phyloP scores from a whole-genome alignment of 106 monocot species.

The Iris macrosiphon region DNA sequence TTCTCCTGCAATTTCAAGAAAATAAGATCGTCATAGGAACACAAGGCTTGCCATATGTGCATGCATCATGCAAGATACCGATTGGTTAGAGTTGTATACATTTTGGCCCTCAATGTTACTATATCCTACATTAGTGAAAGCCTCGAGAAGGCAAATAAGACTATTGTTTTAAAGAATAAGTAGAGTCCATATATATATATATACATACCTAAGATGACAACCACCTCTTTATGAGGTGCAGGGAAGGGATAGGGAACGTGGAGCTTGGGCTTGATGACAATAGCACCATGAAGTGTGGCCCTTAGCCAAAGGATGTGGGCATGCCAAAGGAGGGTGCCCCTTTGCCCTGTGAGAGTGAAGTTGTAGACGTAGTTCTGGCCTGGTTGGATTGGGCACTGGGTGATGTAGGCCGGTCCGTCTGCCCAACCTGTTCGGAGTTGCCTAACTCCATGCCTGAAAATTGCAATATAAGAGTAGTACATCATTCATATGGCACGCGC shows the following conservation, averaged over 20 bases:
- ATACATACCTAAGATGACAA: slow-evolving; percentile 25
- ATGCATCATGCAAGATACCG: no score
- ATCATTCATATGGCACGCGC: background rate
- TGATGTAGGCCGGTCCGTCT: slow-evolving; percentile 66
- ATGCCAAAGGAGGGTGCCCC: slow-evolving; percentile 54
- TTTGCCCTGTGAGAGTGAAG: slow-evolving; percentile 53
- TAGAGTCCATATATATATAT: no score
- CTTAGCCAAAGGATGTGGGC: slow-evolving; percentile 58
- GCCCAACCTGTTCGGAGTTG: slow-evolving; percentile 39
- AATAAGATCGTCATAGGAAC: no score
- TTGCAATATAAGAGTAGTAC: background rate
- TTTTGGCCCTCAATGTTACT: no score
- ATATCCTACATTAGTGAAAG: no score
- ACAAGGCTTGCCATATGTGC: no score
- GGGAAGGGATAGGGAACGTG: slow-evolving; percentile 57
- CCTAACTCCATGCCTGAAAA: slow-evolving; percentile 16
- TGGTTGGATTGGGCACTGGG: slow-evolving; percentile 57
- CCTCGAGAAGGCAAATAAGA: no score
- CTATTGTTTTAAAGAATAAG: no score
- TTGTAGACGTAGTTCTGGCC: slow-evolving; percentile 50
- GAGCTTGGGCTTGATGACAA: slow-evolving; percentile 49
- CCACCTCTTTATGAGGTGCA: slow-evolving; percentile 28
- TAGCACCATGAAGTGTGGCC: slow-evolving; percentile 51
- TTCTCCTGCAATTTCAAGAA: slow-evolving; percentile 35
- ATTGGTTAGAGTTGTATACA: no score